phyloP scores from a whole-genome alignment of 169 alveolate species.

The Plasmodium fragile region DNA sequence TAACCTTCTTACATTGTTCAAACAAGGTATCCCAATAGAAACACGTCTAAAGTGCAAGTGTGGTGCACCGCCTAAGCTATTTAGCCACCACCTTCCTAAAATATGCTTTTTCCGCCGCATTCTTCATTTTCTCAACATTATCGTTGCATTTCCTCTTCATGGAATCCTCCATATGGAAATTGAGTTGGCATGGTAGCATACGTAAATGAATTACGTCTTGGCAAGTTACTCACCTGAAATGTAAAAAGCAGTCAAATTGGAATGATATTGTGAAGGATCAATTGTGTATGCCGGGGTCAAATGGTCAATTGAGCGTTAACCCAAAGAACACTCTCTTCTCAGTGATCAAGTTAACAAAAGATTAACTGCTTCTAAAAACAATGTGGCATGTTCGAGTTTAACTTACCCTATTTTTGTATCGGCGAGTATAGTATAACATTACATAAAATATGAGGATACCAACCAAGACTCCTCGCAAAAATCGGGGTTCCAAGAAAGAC shows the following conservation, averaged over 20 bases:
- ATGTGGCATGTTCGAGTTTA: background rate
- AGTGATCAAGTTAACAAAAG: background rate
- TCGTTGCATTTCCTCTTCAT: background rate
- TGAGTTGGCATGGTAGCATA: background rate
- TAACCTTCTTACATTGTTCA: background rate
- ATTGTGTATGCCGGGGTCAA: background rate
- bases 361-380: background rate
- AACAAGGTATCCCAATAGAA: background rate
- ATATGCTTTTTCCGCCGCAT: background rate
- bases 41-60: background rate
- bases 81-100: background rate
- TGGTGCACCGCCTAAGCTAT: background rate
- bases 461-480: conserved; percentile 13
- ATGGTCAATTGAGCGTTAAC: background rate
- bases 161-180: background rate
- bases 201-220: background rate
- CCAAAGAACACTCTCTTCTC: background rate
- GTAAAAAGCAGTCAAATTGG: background rate
- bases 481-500: conserved; percentile 1
- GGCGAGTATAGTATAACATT: conserved; percentile 14
- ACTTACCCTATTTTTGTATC: conserved; percentile 28
- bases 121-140: background rate
- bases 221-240: background rate
- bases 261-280: background rate
- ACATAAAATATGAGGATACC: conserved; percentile 17